Percentiles rank a stretch among this genome's conserved stretches.
Evolutionary conservation across 768 basidiomycete genomes (phyloP).

Genomic region (Naematelia encephala): DNA sequence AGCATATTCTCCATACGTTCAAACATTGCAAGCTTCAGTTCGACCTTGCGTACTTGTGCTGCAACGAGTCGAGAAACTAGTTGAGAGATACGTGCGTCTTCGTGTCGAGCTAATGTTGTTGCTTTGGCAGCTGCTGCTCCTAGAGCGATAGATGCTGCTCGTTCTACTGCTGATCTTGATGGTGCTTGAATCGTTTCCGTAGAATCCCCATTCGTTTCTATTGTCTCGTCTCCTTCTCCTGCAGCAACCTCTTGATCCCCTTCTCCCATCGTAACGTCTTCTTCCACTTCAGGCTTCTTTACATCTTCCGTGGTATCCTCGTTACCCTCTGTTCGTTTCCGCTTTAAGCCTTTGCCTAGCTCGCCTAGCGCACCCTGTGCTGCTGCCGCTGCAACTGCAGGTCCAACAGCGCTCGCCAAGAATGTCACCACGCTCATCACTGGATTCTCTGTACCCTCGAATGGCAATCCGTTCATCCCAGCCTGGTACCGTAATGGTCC

Average conservation of each 20-base stretch:
- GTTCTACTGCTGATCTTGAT: slow-evolving; percentile 66
- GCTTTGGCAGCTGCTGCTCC: slow-evolving; percentile 86
- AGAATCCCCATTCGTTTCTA: slow-evolving; percentile 5
- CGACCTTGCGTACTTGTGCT: slow-evolving; percentile 71
- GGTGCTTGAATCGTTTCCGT: slow-evolving; percentile 15
- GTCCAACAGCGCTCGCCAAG: slow-evolving; percentile 77
- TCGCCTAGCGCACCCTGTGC: slow-evolving; percentile 85
- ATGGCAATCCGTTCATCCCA: slow-evolving; percentile 63
- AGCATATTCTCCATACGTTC: slow-evolving; percentile 91
- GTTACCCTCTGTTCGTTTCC: slow-evolving; percentile 36
- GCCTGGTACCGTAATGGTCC: slow-evolving; percentile 46
- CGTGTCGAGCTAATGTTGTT: slow-evolving; percentile 69
- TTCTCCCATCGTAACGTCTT: slow-evolving; percentile 20
- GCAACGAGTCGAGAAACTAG: slow-evolving; percentile 77
- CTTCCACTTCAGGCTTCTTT: slow-evolving; percentile 11
- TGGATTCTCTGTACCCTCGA: slow-evolving; percentile 93
- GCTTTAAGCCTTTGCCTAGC: slow-evolving; percentile 62
- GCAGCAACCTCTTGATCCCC: slow-evolving; percentile 52
- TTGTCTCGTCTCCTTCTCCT: slow-evolving; percentile 53
- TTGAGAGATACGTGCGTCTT: slow-evolving; percentile 73
- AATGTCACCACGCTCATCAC: slow-evolving; percentile 99
- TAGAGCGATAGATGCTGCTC: slow-evolving; percentile 82
- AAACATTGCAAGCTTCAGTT: slow-evolving; percentile 90
- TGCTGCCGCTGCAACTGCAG: slow-evolving; percentile 86
- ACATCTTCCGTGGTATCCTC: slow-evolving; percentile 20